These are phyloP conservation scores for Tylopilus sp. DNA, from an alignment of 768 basidiomycete genomes.

Conservation along the genomic window DNA sequence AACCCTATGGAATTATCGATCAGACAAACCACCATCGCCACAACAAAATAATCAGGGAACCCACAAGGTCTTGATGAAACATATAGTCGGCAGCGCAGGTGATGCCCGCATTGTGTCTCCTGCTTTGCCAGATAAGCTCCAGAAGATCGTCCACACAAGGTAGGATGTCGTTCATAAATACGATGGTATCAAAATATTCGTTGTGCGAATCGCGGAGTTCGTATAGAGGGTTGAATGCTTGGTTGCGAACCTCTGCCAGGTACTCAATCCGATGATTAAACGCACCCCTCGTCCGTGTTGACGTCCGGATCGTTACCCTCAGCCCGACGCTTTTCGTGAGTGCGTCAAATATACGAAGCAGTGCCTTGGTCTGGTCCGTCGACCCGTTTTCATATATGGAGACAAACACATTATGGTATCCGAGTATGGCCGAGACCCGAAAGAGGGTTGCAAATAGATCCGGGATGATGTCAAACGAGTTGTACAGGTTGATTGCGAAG, in stretches of 20 bases:
- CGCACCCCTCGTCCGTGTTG: conserved; percentile 86
- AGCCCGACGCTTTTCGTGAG: conserved; percentile 87
- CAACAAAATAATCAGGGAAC: conserved; percentile 22
- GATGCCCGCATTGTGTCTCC: conserved; percentile 93
- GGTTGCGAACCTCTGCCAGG: conserved; percentile 99
- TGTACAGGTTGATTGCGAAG: conserved; percentile 99
- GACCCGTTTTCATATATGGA: conserved; percentile 99
- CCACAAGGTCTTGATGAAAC: conserved; percentile 92
- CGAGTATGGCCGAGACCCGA: conserved; percentile 85
- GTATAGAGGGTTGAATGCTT: conserved; percentile 92
- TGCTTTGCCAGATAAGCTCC: conserved; percentile 95
- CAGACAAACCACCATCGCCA: not conserved
- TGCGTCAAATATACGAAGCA: conserved; percentile 92
- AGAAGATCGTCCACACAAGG: conserved; percentile 97
- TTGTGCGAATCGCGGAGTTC: conserved; percentile 89
- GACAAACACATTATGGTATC: conserved; percentile 97
- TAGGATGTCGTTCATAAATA: conserved; percentile 99
- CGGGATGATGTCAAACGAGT: conserved; percentile 98
- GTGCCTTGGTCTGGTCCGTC: conserved; percentile 96
- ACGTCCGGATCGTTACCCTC: conserved; percentile 90
- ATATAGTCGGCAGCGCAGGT: conserved; percentile 99
- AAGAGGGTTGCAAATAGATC: conserved; percentile 97
- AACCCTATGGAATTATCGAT: conserved; percentile 37
- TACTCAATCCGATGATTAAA: conserved; percentile 99
- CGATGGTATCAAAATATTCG: conserved; percentile 93